phyloP scores from a whole-genome alignment of 352 stramenopile species.

The Pythium myriotylum region DNA sequence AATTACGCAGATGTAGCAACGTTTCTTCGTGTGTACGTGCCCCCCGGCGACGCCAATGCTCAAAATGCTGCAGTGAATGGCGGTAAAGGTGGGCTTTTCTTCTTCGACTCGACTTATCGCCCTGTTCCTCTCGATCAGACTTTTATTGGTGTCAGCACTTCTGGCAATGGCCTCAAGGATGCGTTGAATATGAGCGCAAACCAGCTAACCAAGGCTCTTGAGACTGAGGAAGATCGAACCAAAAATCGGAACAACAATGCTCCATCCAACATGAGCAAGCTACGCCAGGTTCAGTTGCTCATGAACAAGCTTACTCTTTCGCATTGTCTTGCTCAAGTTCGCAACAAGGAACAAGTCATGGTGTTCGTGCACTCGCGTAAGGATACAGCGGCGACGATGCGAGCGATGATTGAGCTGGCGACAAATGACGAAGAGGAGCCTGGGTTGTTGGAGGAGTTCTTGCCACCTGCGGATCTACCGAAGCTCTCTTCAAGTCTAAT shows the following conservation, averaged over 20 bases:
- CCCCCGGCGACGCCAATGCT: slow-evolving; percentile 40
- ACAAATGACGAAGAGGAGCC: slow-evolving; percentile 64
- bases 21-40: slow-evolving; percentile 95
- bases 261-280: slow-evolving; percentile 51
- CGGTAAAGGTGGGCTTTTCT: slow-evolving; percentile 93
- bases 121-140: slow-evolving; percentile 98
- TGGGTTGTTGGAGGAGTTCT: slow-evolving; percentile 56
- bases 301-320: slow-evolving; percentile 87
- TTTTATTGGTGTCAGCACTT: slow-evolving; percentile 96
- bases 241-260: slow-evolving; percentile 15
- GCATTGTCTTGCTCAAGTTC: slow-evolving; percentile 70
- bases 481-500: slow-evolving; percentile 51
- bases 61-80: slow-evolving; percentile 80
- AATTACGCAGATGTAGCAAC: slow-evolving; percentile 99
- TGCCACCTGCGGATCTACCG: slow-evolving; percentile 55
- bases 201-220: slow-evolving; percentile 48
- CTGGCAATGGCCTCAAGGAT: slow-evolving; percentile 56
- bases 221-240: slow-evolving; percentile 45
- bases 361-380: slow-evolving; percentile 99
- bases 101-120: slow-evolving; percentile 97
- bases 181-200: slow-evolving; percentile 53
- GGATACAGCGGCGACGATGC: slow-evolving; percentile 96
- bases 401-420: slow-evolving; percentile 90
- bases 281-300: slow-evolving; percentile 68
- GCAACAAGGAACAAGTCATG: slow-evolving; percentile 93